Evolutionary conservation across 345 rosid genomes (phyloP), one percentile per base, ranked within the genome.

Genomic region (Sapria himalayana): DNA sequence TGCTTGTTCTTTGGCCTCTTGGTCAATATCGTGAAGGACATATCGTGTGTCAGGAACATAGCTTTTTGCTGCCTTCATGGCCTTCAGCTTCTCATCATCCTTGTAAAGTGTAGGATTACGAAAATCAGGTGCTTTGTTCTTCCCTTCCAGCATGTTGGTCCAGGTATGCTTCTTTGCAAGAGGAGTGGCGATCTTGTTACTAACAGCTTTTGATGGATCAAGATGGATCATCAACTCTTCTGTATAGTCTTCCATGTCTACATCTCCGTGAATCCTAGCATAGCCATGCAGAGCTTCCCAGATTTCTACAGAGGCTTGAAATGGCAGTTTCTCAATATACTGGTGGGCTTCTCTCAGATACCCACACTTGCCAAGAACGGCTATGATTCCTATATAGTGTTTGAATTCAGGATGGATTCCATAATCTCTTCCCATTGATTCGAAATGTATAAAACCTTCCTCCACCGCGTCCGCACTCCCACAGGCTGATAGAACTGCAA

Each of bases 1-100:
- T 3, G 85, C 76, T 46, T 79, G 85, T 51, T 79, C 81, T 56
- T 79, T 79, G 0, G 92, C 92, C 59, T 79, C 85, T 49, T 79
- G 72, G 54, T 79, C 92, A 19, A 79, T 75, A 50, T 75, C 85
- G 34, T 79, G 92, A 37, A 79, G 81, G 32, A 78, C 85, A 25
- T 49, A 70, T 43, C 76, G 45, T 2, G 92, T 65, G 58, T 78
- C 78, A 0, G 92, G 85, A 20, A 79, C 92, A 37, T 79, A 79
- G 27, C 59, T 51, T n/a, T n/a, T n/a, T 8, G 37, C 60, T 19
- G 58, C 64, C 17, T 71, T 71, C 76, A 65, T 60, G 21, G 70
- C 76, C 63, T 54, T 72, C 45, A 65, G 51, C 31, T 74, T 74
- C 0, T 64, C 76, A 50, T 74, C 85, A 53, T 78, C 85, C 57